phyloP scores from a whole-genome alignment of 106 monocot genomes.

The Dendrobium nobile region DNA sequence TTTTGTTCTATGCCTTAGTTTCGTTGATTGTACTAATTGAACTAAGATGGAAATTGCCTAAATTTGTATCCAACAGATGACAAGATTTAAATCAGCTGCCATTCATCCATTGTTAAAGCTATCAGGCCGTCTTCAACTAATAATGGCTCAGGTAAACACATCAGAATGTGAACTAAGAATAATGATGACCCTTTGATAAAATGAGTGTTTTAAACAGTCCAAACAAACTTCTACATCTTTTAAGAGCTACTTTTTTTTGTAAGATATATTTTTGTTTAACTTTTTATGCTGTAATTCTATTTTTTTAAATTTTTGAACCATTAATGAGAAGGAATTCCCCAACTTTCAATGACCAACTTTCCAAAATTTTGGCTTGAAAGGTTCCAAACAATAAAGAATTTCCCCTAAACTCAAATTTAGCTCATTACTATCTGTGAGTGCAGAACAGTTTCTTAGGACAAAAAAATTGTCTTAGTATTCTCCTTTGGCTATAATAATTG shows the following conservation, averaged over 20 bases:
- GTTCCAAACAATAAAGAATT: neutral
- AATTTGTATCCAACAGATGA: slow-evolving; percentile 17
- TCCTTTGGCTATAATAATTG: neutral
- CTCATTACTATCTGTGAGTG: no score
- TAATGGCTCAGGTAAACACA: slow-evolving; percentile 28
- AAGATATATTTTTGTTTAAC: neutral
- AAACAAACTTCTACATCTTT: neutral
- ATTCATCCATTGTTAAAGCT: slow-evolving; percentile 25
- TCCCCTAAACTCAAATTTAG: neutral
- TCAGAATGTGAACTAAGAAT: neutral
- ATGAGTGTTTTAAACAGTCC: neutral
- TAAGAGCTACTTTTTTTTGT: no score
- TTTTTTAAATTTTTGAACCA: neutral
- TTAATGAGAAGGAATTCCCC: no score
- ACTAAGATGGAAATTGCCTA: neutral
- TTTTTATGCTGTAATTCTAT: neutral
- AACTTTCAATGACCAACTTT: no score
- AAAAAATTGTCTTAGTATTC: neutral
- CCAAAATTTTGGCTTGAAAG: neutral
- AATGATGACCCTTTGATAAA: neutral
- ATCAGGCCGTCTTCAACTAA: slow-evolving; percentile 30
- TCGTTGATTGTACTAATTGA: no score
- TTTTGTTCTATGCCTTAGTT: no score
- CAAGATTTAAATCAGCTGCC: slow-evolving; percentile 17
- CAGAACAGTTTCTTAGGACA: no score